Percentiles rank a stretch among this genome's conserved stretches.
These are phyloP conservation scores for Ustulina deusta DNA, from an alignment of 2,329 filamentous ascomycete species.

Conservation along the genomic window DNA sequence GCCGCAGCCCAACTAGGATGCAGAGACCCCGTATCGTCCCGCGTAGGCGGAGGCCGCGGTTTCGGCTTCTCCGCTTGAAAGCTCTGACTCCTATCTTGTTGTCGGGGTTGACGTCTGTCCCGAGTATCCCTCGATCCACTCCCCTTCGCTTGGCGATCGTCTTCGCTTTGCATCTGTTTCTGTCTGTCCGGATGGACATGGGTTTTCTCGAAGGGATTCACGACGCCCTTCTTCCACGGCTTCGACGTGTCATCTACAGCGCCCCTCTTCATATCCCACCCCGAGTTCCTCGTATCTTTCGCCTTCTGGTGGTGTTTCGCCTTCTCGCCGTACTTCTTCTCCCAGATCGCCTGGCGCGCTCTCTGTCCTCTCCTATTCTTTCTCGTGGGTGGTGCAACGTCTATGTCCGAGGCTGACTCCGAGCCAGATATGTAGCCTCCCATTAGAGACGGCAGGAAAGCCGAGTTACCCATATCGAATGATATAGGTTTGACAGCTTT, in stretches of 20 bases:
- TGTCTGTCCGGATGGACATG: conserved; percentile 50
- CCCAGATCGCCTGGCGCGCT: conserved; percentile 81
- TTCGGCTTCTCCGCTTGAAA: conserved; percentile 41
- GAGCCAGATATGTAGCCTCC: conserved; percentile 84
- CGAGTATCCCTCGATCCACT: conserved; percentile 17
- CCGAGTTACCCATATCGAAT: conserved; percentile 57
- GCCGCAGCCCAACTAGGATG: conserved; percentile 75
- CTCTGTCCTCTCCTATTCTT: conserved; percentile 84
- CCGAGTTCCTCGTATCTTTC: conserved; percentile 58
- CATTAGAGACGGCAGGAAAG: conserved; percentile 81
- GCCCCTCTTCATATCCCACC: conserved; percentile 69
- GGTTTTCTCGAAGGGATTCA: conserved; percentile 48
- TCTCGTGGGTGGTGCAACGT: conserved; percentile 66
- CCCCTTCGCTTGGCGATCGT: conserved; percentile 10
- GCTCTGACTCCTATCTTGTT: conserved; percentile 23
- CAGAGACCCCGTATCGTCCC: conserved; percentile 64
- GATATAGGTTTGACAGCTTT: conserved; percentile 41
- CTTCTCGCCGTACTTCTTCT: conserved; percentile 80
- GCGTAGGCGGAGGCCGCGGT: conserved; percentile 55
- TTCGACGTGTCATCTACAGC: conserved; percentile 57
- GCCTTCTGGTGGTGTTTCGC: conserved; percentile 71
- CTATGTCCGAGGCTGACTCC: conserved; percentile 76
- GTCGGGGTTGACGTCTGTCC: conserved; percentile 26
- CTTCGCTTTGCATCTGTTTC: conserved; percentile 51
- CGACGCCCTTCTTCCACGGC: conserved; percentile 66